Conservation (phyloP, 2,329 filamentous ascomycete species). For the Diaporthe eres region DNA sequence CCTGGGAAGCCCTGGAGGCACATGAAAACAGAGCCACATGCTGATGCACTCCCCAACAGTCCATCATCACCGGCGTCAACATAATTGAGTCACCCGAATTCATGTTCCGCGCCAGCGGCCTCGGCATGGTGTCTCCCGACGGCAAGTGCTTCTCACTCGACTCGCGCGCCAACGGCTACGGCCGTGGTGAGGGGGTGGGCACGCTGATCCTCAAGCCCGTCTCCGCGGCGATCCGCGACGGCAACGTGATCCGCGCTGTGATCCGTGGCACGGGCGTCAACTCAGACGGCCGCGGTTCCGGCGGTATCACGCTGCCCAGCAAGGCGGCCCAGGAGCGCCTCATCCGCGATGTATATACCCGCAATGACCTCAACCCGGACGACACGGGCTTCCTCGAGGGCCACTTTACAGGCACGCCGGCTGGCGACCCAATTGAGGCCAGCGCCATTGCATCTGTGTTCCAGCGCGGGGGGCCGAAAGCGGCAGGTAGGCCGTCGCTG, state of each 20-base stretch:
- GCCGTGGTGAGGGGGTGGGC: conserved; percentile 35
- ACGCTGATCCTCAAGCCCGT: conserved; percentile 36
- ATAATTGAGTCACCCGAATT: conserved; percentile 37
- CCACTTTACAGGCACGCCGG: conserved; percentile 54
- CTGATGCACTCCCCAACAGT: conserved; percentile 27
- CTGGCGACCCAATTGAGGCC: conserved; percentile 53
- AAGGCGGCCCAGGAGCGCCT: conserved; percentile 50
- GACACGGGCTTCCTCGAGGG: conserved; percentile 50
- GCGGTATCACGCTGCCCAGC: conserved; percentile 55
- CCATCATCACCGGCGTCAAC: conserved; percentile 38
- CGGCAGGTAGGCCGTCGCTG: conserved; percentile 36
- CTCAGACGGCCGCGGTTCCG: conserved; percentile 50
- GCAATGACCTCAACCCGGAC: conserved; percentile 46
- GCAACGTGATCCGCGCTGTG: conserved; percentile 38
- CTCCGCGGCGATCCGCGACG: conserved; percentile 29
- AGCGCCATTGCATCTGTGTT: conserved; percentile 44
- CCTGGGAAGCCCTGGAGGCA: neutral
- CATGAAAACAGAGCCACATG: neutral
- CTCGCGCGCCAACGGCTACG: conserved; percentile 38
- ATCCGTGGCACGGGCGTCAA: conserved; percentile 50
- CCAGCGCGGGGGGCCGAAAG: conserved; percentile 43
- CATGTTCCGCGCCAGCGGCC: conserved; percentile 47
- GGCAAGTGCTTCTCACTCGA: conserved; percentile 38
- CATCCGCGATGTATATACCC: conserved; percentile 51
- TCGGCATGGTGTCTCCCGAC: conserved; percentile 37